Evolutionary conservation across 2,329 filamentous ascomycete genomes (phyloP), one percentile per base, ranked within the genome.

Genomic region (Venturia aucupariae): DNA sequence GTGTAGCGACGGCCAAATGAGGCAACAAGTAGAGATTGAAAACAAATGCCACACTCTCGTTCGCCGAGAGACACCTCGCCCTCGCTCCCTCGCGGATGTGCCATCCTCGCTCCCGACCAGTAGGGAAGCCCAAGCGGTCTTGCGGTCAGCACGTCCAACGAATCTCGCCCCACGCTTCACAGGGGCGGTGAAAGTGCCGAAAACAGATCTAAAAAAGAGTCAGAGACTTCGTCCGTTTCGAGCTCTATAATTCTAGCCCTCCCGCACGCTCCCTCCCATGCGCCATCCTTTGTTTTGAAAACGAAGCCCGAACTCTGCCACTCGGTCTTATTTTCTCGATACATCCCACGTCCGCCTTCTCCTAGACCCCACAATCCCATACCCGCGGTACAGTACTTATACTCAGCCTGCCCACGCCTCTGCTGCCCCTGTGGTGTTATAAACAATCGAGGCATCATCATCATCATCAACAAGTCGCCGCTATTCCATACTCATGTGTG

Each of bases 141-240:
- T 51, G 46, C 46, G 46, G 46, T 51, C 46, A 51, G 30, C 51
- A 35, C 51, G 30, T 32, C 30, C 30, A 57, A 35, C 51, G 27
- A 57, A 57, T 57, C 30, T 15, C 6, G 51, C 30, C 27, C 46
- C 46, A 51, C 46, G 46, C 46, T 27, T 51, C 46, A 51, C 51
- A 57, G 19, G 30, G 30, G 51, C 51, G 51, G 51, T 57, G 51
- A 57, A 57, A 57, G 19, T 35, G 51, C 51, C 51, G 51, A n/a
- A 35, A 57, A 57, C 30, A 35, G 27, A 57, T 35, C 51, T 57
- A 57, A 57, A 57, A 54, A 57, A 57, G 27, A 57, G 51, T 57
- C 51, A 35, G 27, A 57, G 24, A 57, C 51, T 57, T 38, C 15
- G 51, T 35, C 27, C 35, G 51, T 57, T 35, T 57, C 51, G 51